A percentile compares a stretch with the other conserved stretches of the same genome.
Conservation (phyloP, 192 early-diverging fungal species). For the Borealophlyctis nickersoniae region DNA sequence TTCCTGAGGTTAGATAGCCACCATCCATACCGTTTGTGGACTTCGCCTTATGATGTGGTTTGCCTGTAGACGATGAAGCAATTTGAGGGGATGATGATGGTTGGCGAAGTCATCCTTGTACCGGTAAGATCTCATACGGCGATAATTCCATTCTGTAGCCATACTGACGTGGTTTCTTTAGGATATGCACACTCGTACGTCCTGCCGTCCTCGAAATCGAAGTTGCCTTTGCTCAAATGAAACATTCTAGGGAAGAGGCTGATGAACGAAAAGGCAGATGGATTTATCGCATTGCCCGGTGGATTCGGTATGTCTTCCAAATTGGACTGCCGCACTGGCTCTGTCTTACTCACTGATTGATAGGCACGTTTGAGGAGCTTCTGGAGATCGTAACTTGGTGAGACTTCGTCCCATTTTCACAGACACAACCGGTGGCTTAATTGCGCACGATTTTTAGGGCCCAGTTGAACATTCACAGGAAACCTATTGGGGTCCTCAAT, state of each 20-base stretch:
- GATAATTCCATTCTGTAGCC: not conserved
- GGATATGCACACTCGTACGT: conserved; percentile 75
- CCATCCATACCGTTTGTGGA: conserved; percentile 49
- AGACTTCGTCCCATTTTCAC: too few species aligned
- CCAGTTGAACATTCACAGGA: conserved; percentile 73
- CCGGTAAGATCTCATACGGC: not conserved
- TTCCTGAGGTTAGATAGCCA: conserved; percentile 68
- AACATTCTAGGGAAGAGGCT: conserved; percentile 46
- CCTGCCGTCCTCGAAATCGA: not conserved
- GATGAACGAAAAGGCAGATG: conserved; percentile 66
- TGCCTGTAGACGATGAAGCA: conserved; percentile 10
- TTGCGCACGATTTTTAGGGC: too few species aligned
- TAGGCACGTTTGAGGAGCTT: conserved; percentile 78
- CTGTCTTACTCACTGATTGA: not conserved
- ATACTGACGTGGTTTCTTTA: conserved; percentile 18
- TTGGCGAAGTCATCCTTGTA: conserved; percentile 60
- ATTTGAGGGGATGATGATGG: conserved; percentile 27
- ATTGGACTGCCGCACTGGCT: not conserved
- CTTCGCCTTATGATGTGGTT: not conserved
- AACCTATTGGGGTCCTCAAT: conserved; percentile 78
- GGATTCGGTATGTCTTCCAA: conserved; percentile 59
- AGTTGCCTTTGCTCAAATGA: not conserved
- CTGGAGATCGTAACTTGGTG: conserved; percentile 78
- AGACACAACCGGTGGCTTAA: too few species aligned
- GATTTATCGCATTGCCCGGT: conserved; percentile 83